Evolutionary conservation across 768 basidiomycete species (phyloP).

Genomic region (Trametes cubensis): DNA sequence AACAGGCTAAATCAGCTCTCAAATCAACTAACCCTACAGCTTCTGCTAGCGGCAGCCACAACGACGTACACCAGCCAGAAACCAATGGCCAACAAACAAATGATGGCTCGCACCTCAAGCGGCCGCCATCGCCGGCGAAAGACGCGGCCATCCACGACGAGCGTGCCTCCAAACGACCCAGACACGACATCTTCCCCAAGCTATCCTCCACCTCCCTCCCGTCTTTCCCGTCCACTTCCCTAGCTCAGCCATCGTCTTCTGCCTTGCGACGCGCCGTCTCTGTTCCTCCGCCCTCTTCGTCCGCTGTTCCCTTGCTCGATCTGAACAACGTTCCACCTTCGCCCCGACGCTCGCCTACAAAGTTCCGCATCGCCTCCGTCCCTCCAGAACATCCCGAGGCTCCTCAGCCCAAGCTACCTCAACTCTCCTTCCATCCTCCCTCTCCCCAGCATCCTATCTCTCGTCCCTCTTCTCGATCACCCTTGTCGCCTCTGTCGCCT

Average conservation of each 20-base stretch:
- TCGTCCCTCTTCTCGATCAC: background rate
- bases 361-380: conserved; percentile 26
- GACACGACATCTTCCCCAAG: conserved; percentile 10
- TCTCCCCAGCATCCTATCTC: background rate
- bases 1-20: conserved; percentile 8
- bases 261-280: conserved; percentile 20
- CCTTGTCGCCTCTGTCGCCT: conserved; percentile 16
- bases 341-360: conserved; percentile 23
- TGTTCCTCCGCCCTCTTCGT: conserved; percentile 17
- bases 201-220: conserved; percentile 17
- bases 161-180: conserved; percentile 16
- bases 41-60: too few relatives aligned
- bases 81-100: too few relatives aligned
- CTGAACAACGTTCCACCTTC: conserved; percentile 24
- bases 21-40: background rate
- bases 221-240: background rate
- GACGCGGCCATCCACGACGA: conserved; percentile 12
- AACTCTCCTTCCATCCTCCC: background rate
- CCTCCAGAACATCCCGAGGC: conserved; percentile 13
- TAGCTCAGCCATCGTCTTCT: background rate
- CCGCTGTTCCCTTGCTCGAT: conserved; percentile 23
- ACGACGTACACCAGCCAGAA: too few relatives aligned
- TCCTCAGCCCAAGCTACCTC: background rate
- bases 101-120: conserved; percentile 8
- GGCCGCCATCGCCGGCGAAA: conserved; percentile 17